Evolutionary conservation across 2,329 filamentous ascomycete genomes (phyloP).

Genomic region (Mycosphaerelloides madeirae): DNA sequence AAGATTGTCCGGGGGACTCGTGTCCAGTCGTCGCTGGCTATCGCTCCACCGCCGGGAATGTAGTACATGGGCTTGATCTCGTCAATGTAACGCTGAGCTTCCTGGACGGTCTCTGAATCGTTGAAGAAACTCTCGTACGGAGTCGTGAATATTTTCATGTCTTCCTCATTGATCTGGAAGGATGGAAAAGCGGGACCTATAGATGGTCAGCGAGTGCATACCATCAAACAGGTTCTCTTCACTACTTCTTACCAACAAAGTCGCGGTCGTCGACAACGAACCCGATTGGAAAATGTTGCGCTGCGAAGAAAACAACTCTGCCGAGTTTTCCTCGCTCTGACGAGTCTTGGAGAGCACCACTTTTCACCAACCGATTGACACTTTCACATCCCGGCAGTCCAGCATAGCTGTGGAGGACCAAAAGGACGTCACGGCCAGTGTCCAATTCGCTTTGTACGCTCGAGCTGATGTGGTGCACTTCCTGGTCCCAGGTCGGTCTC

Average conservation of each 20-base stretch:
- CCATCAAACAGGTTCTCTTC: too few species aligned
- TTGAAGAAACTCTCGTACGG: conserved; percentile 9
- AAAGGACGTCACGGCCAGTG: conserved; percentile 4
- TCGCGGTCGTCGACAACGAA: conserved; percentile 6
- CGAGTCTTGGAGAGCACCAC: conserved; percentile 1
- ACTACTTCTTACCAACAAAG: too few species aligned
- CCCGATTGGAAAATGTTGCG: conserved; percentile 4
- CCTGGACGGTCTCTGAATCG: conserved; percentile 3
- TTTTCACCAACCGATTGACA: conserved; percentile 9
- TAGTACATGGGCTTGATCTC: conserved; percentile 9
- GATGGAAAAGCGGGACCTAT: conserved; percentile 1
- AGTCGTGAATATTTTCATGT: conserved; percentile 1
- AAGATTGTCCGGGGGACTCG: conserved; percentile 7
- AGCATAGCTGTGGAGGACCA: conserved; percentile 9
- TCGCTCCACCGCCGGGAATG: conserved; percentile 4
- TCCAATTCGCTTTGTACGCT: conserved; percentile 1
- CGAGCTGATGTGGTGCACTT: conserved; percentile 7
- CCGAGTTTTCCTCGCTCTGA: conserved; percentile 1
- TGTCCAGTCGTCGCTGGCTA: conserved; percentile 10
- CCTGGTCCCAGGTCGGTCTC: conserved; percentile 11
- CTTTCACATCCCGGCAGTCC: conserved; percentile 7
- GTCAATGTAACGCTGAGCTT: conserved; percentile 9
- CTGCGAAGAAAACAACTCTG: conserved; percentile 10
- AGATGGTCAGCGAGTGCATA: too few species aligned
- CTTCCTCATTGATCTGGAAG: conserved; percentile 4